phyloP scores from a whole-genome alignment of 495 filamentous ascomycete genomes.

The Aspergillus sclerotiicarbonarius region DNA sequence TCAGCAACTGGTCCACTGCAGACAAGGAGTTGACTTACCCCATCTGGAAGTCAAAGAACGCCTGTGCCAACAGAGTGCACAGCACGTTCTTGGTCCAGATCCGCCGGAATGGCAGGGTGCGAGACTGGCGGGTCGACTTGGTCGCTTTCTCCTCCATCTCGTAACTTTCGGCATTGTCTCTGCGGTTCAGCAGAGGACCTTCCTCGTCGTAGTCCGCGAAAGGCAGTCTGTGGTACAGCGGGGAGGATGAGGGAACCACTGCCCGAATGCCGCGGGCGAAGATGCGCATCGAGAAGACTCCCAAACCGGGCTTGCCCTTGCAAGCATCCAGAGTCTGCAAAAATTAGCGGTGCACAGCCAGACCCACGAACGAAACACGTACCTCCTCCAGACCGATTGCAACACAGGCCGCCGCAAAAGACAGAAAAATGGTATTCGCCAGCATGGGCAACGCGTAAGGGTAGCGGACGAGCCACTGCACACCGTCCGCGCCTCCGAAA shows the following conservation, averaged over 20 bases:
- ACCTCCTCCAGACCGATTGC: slow-evolving; percentile 71
- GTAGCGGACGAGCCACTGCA: slow-evolving; percentile 64
- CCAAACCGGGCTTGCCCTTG: slow-evolving; percentile 45
- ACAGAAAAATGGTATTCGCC: slow-evolving; percentile 65
- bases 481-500: slow-evolving; percentile 51
- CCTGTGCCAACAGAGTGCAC: slow-evolving; percentile 64
- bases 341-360: not conserved
- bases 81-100: slow-evolving; percentile 81
- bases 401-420: slow-evolving; percentile 52
- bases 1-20: not conserved
- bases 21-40: slow-evolving; percentile 32
- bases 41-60: slow-evolving; percentile 71
- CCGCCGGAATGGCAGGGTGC: slow-evolving; percentile 61
- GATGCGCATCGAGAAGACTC: slow-evolving; percentile 31
- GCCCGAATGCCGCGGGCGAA: slow-evolving; percentile 28
- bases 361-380: slow-evolving; percentile 10
- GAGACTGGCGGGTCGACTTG: slow-evolving; percentile 27
- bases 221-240: slow-evolving; percentile 34
- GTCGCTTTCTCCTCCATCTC: slow-evolving; percentile 40
- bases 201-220: slow-evolving; percentile 41
- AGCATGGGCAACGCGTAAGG: slow-evolving; percentile 78
- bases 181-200: slow-evolving; percentile 29
- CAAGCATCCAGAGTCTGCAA: slow-evolving; percentile 39
- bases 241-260: slow-evolving; percentile 35
- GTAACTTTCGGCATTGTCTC: slow-evolving; percentile 36